phyloP scores from a whole-genome alignment of 129 eudicot species.

The Daucus carota region DH1_v3.0 NC_030386.2:11217001-11217500 shows the following conservation, averaged over 20 bases:
- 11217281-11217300: neutral
- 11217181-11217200: conserved; percentile 14
- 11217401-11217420: neutral
- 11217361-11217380: neutral
- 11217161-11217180: conserved; percentile 21
- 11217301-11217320: neutral
- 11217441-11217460: too few relatives aligned
- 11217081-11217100: conserved; percentile 80
- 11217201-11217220: neutral
- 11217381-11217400: neutral
- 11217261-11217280: neutral
- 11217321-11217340: neutral
- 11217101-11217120: conserved; percentile 91
- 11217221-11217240: neutral
- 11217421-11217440: too few relatives aligned
- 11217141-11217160: conserved; percentile 82
- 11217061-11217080: neutral
- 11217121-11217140: conserved; percentile 90
- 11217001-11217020: neutral
- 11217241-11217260: neutral
- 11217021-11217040: neutral
- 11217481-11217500: too few relatives aligned
- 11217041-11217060: neutral
- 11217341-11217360: neutral
- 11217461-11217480: neutral